These are phyloP conservation scores for Phialocephala subalpina DNA, from an alignment of 2,329 filamentous ascomycete species.

Conservation along the genomic window DNA sequence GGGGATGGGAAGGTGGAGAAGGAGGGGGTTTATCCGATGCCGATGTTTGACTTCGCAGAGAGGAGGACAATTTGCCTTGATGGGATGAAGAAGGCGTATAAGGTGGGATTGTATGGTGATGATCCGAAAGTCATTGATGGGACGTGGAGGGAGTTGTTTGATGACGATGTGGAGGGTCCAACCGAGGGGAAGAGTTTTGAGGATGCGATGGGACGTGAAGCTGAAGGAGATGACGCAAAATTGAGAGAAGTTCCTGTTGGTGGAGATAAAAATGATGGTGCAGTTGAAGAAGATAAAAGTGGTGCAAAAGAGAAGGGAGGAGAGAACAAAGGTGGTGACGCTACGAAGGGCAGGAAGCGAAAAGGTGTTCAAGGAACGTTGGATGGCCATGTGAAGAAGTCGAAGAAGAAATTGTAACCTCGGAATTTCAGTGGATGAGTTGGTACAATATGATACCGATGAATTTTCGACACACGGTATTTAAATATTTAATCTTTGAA, in stretches of 20 bases:
- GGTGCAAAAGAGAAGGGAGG: conserved; percentile 28
- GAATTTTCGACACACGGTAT: no score
- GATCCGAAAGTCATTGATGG: conserved; percentile 69
- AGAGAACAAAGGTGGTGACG: conserved; percentile 27
- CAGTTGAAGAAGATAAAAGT: conserved; percentile 27
- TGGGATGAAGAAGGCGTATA: conserved; percentile 76
- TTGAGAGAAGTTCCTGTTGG: conserved; percentile 17
- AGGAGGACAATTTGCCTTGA: conserved; percentile 68
- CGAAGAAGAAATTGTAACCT: conserved; percentile 17
- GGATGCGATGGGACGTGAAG: conserved; percentile 24
- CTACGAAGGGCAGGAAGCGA: conserved; percentile 24
- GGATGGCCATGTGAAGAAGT: conserved; percentile 35
- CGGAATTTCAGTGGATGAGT: no score
- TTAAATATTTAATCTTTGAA: no score
- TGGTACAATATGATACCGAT: no score
- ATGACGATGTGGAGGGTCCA: conserved; percentile 44
- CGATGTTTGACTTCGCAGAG: conserved; percentile 79
- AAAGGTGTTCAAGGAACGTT: conserved; percentile 34
- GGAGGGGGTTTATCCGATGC: conserved; percentile 70
- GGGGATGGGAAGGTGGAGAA: conserved; percentile 58
- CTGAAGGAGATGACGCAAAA: conserved; percentile 17
- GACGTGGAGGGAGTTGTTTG: conserved; percentile 58
- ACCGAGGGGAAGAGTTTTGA: conserved; percentile 30
- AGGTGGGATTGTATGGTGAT: conserved; percentile 69
- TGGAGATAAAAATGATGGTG: conserved; percentile 24